Evolutionary conservation across 306 rosid genomes (phyloP), one percentile per base, ranked within the genome.

Genomic region (Mimosa pudica): DNA sequence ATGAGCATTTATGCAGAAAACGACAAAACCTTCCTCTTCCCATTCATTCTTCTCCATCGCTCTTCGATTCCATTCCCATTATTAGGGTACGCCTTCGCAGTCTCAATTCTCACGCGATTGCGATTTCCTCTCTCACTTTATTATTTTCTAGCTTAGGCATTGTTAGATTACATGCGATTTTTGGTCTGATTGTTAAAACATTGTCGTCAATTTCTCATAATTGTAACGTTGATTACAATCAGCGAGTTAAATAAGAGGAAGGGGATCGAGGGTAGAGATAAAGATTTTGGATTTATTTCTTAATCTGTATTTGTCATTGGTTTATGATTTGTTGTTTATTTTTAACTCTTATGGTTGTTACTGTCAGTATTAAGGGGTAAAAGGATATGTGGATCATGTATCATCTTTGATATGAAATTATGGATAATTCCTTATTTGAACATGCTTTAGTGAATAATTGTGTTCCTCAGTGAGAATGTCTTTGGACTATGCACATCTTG

Each of bases 1-100:
- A 70, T 70, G 57, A 46, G 12, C 74, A 70, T 69, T 69, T 7
- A 69, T 69, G n/a, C 51, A 54, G 73, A 69, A 69, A 69, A 36
- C 73, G 73, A 69, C 73, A 69, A 42, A 70, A 20, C 55, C 10
- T 20, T 45, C 57, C 36, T 70, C 41, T n/a, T n/a, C n/a, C n/a
- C 20, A 2, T 36, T 12, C 32, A 16, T 67, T 42, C 17, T 1
- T 42, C 73, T 18, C 18, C 74, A 10, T 18, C 57, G 11, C 20
- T 45, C 8, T 70, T 70, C 18, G 57, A 70, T 70, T 10, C 57
- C 45, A 45, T 46, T 14, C 14, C 41, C 41, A 24, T 36, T 45
- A 18, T 1, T 45, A 46, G 74, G 74, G 74, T 70, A 46, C 18
- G 38, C 38, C 74, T 11, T 46, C 13, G 35, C 57, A 20, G 10